Evolutionary conservation across 306 rosid genomes (phyloP).

Genomic region (Coriaria nepalensis): DNA sequence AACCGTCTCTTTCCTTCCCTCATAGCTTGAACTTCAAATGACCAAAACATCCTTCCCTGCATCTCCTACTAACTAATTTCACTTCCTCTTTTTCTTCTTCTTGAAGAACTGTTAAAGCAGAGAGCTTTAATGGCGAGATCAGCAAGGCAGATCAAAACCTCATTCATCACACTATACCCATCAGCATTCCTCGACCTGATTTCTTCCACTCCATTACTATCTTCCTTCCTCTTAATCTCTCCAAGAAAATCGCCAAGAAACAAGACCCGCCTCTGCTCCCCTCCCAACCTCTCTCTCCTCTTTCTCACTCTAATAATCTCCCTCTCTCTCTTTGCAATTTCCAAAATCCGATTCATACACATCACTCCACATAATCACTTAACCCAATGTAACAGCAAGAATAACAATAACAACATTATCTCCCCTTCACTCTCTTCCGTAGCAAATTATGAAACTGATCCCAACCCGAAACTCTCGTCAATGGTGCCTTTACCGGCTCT

Average conservation of each 20-base stretch:
- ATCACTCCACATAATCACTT: background rate
- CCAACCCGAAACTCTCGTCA: conserved; percentile 8
- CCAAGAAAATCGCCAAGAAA: conserved; percentile 14
- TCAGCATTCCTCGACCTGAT: conserved; percentile 23
- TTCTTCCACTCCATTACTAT: conserved; percentile 14
- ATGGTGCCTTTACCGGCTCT: conserved; percentile 37
- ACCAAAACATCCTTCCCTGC: conserved; percentile 16
- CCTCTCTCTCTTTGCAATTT: conserved; percentile 26
- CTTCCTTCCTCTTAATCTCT: conserved; percentile 16
- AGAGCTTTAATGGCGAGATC: conserved; percentile 23
- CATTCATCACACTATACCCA: conserved; percentile 20
- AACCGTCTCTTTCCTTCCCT: background rate
- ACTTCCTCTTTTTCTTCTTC: background rate
- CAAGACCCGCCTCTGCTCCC: conserved; percentile 8
- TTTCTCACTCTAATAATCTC: conserved; percentile 23
- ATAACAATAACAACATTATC: too few relatives aligned
- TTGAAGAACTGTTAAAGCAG: background rate
- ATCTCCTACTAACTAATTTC: background rate
- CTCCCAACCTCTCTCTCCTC: conserved; percentile 15
- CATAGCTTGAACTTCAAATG: background rate
- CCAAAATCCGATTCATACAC: conserved; percentile 15
- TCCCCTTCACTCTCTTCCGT: conserved; percentile 17
- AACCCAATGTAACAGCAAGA: too few relatives aligned
- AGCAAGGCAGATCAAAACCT: conserved; percentile 19
- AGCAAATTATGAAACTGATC: conserved; percentile 6